Base-by-base conservation (phyloP, 805 yeast species). In the Tetrapisispora fleetii region DNA sequence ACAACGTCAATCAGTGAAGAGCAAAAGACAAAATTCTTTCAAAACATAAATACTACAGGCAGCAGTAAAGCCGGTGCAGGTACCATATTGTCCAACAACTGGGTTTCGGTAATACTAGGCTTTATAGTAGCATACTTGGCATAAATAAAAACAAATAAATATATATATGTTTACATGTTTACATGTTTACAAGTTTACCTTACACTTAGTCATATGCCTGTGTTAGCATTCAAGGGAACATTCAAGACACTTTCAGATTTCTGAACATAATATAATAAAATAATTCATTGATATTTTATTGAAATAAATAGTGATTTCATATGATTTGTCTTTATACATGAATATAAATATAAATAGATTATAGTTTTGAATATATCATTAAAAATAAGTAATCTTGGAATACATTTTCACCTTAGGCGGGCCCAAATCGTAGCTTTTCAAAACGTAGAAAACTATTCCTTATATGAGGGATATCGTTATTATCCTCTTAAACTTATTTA, bases 401-500 rank as follows among this genome's bases (percentile, higher is more conserved):
- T 6, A 32, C 8, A 8, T 6, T 6, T 24, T 24, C 8, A 24
- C 28, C 28, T 24, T 24, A 24, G 8, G 28, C 28, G 8, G 4
- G 28, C 28, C 28, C 28, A 4, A 24, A 24, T 24, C 8, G 28
- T 8, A 24, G 28, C 28, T 24, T 24, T 24, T 24, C 8, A 24
- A 24, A 4, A 24, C 8, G 28, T 24, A 24, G 8, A 4, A 24
- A 6, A 24, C n/a, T n/a, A n/a, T n/a, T n/a, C n/a, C n/a, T n/a
- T n/a, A n/a, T n/a, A n/a, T n/a, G n/a, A n/a, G n/a, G n/a, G n/a
- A n/a, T n/a, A n/a, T n/a, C n/a, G 11, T 28, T 11, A 10, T 32
- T 17, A 11, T 2, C 2, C 19, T 17, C 2, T 10, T 41, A 22
- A 7, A 16, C 18, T 36, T 75, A 77, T 71, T 77, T 76, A 56